Conservation (phyloP, 352 stramenopile genomes). For the Phytophthora pisi region DNA sequence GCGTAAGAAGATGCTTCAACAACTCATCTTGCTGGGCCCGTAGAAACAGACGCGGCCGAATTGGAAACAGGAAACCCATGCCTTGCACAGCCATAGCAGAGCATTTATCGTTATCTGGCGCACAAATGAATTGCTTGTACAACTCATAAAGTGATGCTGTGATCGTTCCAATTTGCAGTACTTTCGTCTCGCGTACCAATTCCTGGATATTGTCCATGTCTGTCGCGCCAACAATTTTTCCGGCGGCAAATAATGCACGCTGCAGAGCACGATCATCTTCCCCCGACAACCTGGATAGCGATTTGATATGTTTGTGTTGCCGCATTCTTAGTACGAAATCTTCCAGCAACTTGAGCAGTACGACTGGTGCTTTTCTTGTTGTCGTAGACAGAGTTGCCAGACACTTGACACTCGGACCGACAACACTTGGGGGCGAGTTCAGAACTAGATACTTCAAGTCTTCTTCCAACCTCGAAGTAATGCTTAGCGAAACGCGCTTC, state of each 20-base stretch:
- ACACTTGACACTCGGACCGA: constrained; percentile 78
- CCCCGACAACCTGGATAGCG: constrained; percentile 39
- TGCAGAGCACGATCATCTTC: constrained; percentile 62
- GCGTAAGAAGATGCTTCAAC: constrained; percentile 53
- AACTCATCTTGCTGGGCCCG: constrained; percentile 75
- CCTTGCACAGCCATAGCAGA: constrained; percentile 81
- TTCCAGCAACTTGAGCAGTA: constrained; percentile 73
- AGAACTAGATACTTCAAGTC: constrained; percentile 76
- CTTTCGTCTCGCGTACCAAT: constrained; percentile 29
- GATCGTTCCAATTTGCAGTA: constrained; percentile 56
- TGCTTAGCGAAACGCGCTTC: constrained; percentile 52
- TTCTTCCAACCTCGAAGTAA: constrained; percentile 51
- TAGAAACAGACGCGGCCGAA: constrained; percentile 70
- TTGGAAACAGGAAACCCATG: constrained; percentile 80
- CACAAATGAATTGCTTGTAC: constrained; percentile 56
- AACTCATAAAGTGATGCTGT: constrained; percentile 67
- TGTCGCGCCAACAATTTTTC: constrained; percentile 69
- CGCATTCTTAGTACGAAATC: constrained; percentile 65
- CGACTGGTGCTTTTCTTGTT: constrained; percentile 45
- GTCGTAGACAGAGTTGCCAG: constrained; percentile 57
- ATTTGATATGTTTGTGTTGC: constrained; percentile 49
- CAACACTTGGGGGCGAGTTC: constrained; percentile 78
- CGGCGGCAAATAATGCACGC: constrained; percentile 72
- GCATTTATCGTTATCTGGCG: constrained; percentile 51
- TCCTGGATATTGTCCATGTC: constrained; percentile 61